Evolutionary conservation across 106 monocot genomes (phyloP), one percentile per base, ranked within the genome.

Genomic region (Chionographis japonica): DNA sequence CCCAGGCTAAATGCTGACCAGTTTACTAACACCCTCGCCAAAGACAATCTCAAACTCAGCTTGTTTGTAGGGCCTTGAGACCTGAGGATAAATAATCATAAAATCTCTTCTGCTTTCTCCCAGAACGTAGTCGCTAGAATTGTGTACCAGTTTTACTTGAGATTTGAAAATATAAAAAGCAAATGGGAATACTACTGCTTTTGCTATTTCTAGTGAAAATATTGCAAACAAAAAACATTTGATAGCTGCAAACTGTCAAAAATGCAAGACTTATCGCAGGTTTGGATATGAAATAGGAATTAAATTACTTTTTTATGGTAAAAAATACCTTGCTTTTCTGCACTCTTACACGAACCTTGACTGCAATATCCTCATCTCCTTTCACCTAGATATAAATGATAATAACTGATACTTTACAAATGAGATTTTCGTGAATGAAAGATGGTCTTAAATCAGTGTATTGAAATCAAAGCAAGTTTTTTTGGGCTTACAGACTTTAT

Each of bases 31-130:
- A 56, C 95, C 95, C 61, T 97, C 92, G 46, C 95, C 95, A 79
- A 97, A 97, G 39, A 97, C 78, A 55, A 97, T 97, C 76, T 97
- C 95, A 78, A 97, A 84, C 72, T 97, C 95, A 70, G 95, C 95
- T 83, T 92, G 95, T 78, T 92, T 92, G 61, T 97, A 97, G 4
- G 95, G 95, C 52, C 95, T 85, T 57, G 95, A 97, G 6, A 97
- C 95, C 95, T 97, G 66, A 54, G 63, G 15, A 78, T 19, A 54
- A 64, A 9, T 19, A 4, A 54, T 50, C 9, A 18, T 63, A 37
- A 59, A 58, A 69, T 66, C 16, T 12, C 36, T 43, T 37, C 12
- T 39, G 9, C 5, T 46, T 46, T 46, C 2, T 46, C 46, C 9
- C 46, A 46, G 46, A 6, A 46, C 0, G 46, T 5, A 27, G 27